Conservation (phyloP, 2,329 filamentous ascomycete species). For the Chrysosporium keratinophilum region DNA sequence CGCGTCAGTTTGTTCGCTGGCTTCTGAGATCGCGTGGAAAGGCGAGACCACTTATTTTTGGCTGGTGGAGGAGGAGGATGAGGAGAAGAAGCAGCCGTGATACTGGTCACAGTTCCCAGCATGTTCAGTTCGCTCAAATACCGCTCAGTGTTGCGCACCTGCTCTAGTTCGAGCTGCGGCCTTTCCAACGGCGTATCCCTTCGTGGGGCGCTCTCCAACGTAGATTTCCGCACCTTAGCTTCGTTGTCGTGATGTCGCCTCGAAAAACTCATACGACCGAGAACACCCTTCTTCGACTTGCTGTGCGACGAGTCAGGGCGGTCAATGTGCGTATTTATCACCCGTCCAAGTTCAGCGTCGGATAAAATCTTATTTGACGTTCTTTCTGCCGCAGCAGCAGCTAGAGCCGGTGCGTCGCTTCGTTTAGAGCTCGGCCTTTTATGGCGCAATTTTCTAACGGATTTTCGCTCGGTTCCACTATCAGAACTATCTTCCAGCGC, state of each 20-base stretch:
- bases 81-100: conserved; percentile 16
- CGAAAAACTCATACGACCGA: conserved; percentile 24
- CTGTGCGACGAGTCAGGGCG: conserved; percentile 24
- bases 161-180: conserved; percentile 41
- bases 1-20: conserved; percentile 23
- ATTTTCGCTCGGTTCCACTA: conserved; percentile 29
- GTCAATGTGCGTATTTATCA: conserved; percentile 26
- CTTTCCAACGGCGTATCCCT: conserved; percentile 54
- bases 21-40: conserved; percentile 20
- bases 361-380: conserved; percentile 32
- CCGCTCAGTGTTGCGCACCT: conserved; percentile 21
- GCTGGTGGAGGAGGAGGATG: conserved; percentile 17
- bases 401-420: conserved; percentile 15
- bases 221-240: conserved; percentile 45
- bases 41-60: conserved; percentile 10
- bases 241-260: conserved; percentile 21
- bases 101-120: conserved; percentile 8
- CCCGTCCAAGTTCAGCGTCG: conserved; percentile 37
- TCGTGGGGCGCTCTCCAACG: conserved; percentile 49
- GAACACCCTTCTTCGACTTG: conserved; percentile 24
- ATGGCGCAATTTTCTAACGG: conserved; percentile 22
- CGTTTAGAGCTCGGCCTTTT: conserved; percentile 16
- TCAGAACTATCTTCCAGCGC: conserved; percentile 53
- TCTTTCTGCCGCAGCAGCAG: conserved; percentile 5
- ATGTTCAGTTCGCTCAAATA: background rate